Evolutionary conservation across 2,329 filamentous ascomycete species (phyloP).

Genomic region (Cladophialophora chaetospira): DNA sequence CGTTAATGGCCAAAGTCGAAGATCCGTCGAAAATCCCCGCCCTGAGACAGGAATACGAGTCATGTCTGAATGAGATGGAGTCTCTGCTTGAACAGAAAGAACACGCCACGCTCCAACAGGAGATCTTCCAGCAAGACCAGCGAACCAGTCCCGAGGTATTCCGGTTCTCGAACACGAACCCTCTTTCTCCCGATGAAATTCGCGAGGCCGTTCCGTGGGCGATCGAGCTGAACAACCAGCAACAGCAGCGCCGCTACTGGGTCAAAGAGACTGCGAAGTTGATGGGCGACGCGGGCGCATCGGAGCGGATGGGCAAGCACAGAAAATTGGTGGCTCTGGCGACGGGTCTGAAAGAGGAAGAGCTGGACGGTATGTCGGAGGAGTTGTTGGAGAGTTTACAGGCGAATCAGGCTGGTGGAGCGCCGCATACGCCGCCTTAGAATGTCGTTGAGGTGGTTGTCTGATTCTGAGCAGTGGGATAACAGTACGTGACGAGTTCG

Average conservation of each 20-base stretch:
- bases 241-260: constrained; percentile 34
- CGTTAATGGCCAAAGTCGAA: constrained; percentile 41
- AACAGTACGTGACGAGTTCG: no score
- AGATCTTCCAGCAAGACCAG: constrained; percentile 35
- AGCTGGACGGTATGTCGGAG: constrained; percentile 50
- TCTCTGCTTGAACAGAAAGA: constrained; percentile 50
- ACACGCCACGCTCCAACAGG: constrained; percentile 38
- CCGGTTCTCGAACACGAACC: constrained; percentile 34
- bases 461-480: no score
- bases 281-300: constrained; percentile 45
- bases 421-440: constrained; percentile 24
- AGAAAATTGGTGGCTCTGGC: constrained; percentile 50
- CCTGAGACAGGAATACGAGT: constrained; percentile 44
- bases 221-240: constrained; percentile 47
- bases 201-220: constrained; percentile 38
- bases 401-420: constrained; percentile 18
- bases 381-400: constrained; percentile 50
- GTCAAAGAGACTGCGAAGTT: constrained; percentile 31
- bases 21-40: constrained; percentile 41
- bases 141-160: constrained; percentile 31
- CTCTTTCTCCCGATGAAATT: constrained; percentile 36
- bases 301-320: constrained; percentile 50
- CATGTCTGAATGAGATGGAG: constrained; percentile 41
- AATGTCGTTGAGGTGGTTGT: no score
- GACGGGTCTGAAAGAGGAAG: constrained; percentile 50